Base-by-base conservation (phyloP, 345 rosid species). In the Schrenkiella parvula region DNA sequence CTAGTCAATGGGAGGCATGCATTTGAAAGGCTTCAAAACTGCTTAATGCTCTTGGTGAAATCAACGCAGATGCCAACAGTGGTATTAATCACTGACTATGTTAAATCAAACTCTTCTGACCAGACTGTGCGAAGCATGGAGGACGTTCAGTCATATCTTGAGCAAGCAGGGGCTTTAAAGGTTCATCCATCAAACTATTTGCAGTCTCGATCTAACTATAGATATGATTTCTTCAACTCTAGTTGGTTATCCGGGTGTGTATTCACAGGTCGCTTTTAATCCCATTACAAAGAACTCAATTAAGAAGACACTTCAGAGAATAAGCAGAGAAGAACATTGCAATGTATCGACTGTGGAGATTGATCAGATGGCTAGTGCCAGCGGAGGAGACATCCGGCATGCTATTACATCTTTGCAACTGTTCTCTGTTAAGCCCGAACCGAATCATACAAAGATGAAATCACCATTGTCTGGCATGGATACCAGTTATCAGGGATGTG, bases 381-480 rank as follows among this genome's bases (percentile, higher is more conserved):
- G 97, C 76, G 96, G 97, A 74, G 99, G 97, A 50, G 99, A 95
- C 84, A 87, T 95, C 72, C 86, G 99, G 81, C 85, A 91, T 64
- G 99, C 96, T 29, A 85, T 95, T 66, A 84, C 90, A 53, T 86
- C 97, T 62, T 82, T 95, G 63, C 99, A 91, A 81, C 85, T 91
- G 76, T 85, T 81, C 48, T 89, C 88, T 46, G 67, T 85, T 76
- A 80, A 81, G 67, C 84, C 87, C 43, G 82, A 82, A 68, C 43
- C 41, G 23, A 71, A 66, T 60, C 69, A 31, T 26, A 37, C 43
- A 14, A 46, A 58, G 79, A 64, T 63, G 41, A 70, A 66, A 77
- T 58, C 70, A 35, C 67, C 87, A 15, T 55, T 7, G 29, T 74
- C 76, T 18, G 68, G 52, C 70, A 70, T 69, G 51, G 54, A 55